phyloP scores from a whole-genome alignment of 2,329 filamentous ascomycete species.

The Alternaria arborescens region DNA sequence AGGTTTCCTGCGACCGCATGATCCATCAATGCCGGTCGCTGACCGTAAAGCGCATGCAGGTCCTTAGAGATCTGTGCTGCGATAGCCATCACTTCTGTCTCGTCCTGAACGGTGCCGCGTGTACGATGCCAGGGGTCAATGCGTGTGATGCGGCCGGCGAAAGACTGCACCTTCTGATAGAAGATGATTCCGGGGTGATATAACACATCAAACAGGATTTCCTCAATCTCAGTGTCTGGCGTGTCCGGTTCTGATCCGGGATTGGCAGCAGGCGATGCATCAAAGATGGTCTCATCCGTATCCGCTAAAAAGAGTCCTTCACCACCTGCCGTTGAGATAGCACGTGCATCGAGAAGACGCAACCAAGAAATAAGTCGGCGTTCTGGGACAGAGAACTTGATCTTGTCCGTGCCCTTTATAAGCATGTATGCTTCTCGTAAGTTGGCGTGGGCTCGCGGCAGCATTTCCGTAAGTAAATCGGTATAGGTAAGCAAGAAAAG shows the following conservation, averaged over 20 bases:
- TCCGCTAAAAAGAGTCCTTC: conserved; percentile 63
- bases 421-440: conserved; percentile 61
- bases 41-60: conserved; percentile 60
- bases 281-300: conserved; percentile 58
- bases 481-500: conserved; percentile 65
- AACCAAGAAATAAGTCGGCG: conserved; percentile 64
- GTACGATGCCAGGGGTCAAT: conserved; percentile 66
- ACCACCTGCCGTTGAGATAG: conserved; percentile 63
- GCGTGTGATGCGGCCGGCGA: conserved; percentile 65
- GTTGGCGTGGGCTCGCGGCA: conserved; percentile 48
- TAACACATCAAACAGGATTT: conserved; percentile 63
- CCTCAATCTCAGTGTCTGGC: conserved; percentile 53
- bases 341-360: conserved; percentile 63
- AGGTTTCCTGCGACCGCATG: conserved; percentile 63
- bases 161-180: conserved; percentile 66
- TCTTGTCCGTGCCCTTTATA: conserved; percentile 49
- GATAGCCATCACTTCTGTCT: conserved; percentile 66
- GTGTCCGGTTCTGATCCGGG: conserved; percentile 40
- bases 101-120: conserved; percentile 65
- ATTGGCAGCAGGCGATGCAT: conserved; percentile 55
- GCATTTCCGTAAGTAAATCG: conserved; percentile 47
- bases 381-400: conserved; percentile 47
- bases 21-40: conserved; percentile 64
- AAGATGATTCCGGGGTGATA: conserved; percentile 66
- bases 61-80: conserved; percentile 62